Percentiles rank a stretch among this genome's conserved stretches.
Evolutionary conservation across 768 basidiomycete genomes (phyloP).

Genomic region (Pholiota molesta): DNA sequence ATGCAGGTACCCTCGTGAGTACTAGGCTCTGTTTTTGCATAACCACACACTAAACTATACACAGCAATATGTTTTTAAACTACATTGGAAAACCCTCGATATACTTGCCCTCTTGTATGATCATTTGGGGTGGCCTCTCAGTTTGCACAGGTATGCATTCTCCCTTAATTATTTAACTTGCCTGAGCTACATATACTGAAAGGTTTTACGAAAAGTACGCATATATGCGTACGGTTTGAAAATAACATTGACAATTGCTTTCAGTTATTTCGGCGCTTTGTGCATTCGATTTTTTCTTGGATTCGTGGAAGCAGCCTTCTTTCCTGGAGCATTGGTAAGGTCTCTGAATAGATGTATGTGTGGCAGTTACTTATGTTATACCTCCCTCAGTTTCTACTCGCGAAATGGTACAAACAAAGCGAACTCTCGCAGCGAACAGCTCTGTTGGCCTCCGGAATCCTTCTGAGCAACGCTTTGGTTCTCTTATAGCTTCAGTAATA

Average conservation of each 20-base stretch:
- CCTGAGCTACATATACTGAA: not conserved
- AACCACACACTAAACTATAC: not conserved
- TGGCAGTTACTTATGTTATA: not conserved
- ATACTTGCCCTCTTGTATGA: constrained; percentile 71
- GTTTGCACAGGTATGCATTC: constrained; percentile 47
- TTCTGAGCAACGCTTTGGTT: constrained; percentile 86
- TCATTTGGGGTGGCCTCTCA: constrained; percentile 70
- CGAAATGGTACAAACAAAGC: constrained; percentile 78
- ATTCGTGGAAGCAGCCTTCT: constrained; percentile 68
- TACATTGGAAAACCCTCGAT: constrained; percentile 68
- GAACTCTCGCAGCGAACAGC: constrained; percentile 80
- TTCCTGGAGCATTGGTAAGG: constrained; percentile 59
- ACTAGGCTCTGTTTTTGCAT: not conserved
- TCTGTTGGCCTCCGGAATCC: constrained; percentile 71
- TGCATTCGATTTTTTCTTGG: constrained; percentile 83
- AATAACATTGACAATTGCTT: not conserved
- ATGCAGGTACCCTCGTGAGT: constrained; percentile 82
- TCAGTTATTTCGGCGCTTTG: constrained; percentile 68
- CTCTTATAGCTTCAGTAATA: constrained; percentile 81
- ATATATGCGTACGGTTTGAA: not conserved
- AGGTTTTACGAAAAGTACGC: constrained; percentile 46
- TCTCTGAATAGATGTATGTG: not conserved
- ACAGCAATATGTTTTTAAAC: constrained; percentile 77
- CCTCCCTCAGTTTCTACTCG: constrained; percentile 52
- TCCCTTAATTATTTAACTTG: not conserved